Conservation (phyloP, 352 stramenopile genomes). For the Blastocystis sp. region DNA sequence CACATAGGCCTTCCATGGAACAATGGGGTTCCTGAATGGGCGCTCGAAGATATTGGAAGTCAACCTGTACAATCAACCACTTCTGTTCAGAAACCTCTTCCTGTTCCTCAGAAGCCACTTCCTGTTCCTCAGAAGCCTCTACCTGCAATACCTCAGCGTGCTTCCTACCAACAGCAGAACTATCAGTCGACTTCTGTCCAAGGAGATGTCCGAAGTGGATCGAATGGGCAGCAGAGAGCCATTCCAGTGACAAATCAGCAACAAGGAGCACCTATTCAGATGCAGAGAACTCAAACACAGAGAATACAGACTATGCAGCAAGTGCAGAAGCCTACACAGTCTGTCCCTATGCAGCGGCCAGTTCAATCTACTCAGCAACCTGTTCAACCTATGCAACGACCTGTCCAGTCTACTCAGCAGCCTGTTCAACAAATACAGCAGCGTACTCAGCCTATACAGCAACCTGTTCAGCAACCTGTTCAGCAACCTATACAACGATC, state of each 20-base stretch:
- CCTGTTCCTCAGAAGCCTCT: background rate
- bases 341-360: background rate
- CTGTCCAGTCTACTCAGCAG: background rate
- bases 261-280: background rate
- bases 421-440: background rate
- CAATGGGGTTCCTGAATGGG: background rate
- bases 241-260: background rate
- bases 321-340: background rate
- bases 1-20: background rate
- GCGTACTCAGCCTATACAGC: background rate
- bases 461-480: background rate
- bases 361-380: background rate
- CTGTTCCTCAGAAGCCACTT: background rate
- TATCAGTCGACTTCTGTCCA: too few species aligned
- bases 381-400: too few species aligned
- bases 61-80: background rate
- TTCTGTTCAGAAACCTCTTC: constrained; percentile 7
- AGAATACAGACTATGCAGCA: background rate
- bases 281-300: background rate
- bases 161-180: too few species aligned
- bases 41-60: background rate
- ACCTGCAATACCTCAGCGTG: too few species aligned
- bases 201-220: too few species aligned
- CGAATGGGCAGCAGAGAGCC: background rate
- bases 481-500: background rate